Percentiles rank a stretch among this genome's conserved stretches.
Evolutionary conservation across 257 asterid species (phyloP).

Genomic region (Solanum corneliomulleri): DNA sequence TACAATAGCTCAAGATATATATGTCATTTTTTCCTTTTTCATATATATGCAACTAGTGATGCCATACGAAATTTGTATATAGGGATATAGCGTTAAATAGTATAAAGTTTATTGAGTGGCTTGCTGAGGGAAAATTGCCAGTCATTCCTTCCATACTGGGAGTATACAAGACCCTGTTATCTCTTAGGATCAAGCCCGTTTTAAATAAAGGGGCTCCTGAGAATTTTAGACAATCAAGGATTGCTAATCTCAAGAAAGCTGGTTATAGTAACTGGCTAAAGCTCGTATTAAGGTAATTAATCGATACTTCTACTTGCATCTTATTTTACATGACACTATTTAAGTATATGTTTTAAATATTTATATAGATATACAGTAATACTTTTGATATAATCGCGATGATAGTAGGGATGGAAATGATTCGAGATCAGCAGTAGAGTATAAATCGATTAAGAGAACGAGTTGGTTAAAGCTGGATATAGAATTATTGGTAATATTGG

Average conservation of each 20-base stretch:
- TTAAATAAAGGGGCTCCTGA: constrained; percentile 28
- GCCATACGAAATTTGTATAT: neutral
- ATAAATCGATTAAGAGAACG: constrained; percentile 17
- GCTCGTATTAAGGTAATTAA: constrained; percentile 30
- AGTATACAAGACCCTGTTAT: too few relatives aligned
- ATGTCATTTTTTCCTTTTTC: too few relatives aligned
- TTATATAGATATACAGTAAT: too few relatives aligned
- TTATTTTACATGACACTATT: neutral
- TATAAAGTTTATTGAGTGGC: constrained; percentile 31
- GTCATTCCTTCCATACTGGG: constrained; percentile 16
- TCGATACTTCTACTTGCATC: too few relatives aligned
- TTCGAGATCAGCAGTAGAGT: neutral
- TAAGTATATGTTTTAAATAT: too few relatives aligned
- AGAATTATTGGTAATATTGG: constrained; percentile 21
- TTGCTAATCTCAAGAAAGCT: constrained; percentile 15
- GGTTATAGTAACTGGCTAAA: constrained; percentile 38
- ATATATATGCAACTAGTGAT: too few relatives aligned
- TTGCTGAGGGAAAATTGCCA: constrained; percentile 30
- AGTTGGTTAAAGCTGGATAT: constrained; percentile 11
- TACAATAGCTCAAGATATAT: too few relatives aligned
- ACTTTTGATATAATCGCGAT: too few relatives aligned
- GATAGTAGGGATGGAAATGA: constrained; percentile 9
- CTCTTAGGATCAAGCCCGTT: constrained; percentile 22
- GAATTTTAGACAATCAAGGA: constrained; percentile 1
- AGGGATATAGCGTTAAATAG: constrained; percentile 29